Base-by-base conservation (phyloP, 331 rosid species). In the Cydonia oblonga region DNA sequence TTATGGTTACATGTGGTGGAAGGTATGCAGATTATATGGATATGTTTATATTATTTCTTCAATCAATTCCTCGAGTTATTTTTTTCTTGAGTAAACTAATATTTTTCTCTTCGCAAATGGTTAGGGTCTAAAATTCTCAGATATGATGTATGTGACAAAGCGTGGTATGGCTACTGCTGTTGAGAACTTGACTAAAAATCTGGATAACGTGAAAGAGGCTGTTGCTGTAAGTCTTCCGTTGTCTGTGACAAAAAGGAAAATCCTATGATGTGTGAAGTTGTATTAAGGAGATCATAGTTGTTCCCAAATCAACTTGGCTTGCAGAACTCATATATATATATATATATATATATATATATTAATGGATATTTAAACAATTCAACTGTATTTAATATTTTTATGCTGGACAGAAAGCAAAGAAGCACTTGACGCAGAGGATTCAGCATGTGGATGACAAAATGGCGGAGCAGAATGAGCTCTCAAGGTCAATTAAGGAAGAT, bases 1-100 rank as follows among this genome's bases (percentile, higher is more conserved):
- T 62, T 95, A 91, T 68, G 96, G 93, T 57, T 95, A 95, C 89
- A 91, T 95, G 99, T 81, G 96, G 96, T 91, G 90, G 96, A 95
- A 91, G 97, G 99, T 95, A 65, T 32, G 68, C 56, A 2, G 75
- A 64, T 72, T 29, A 29, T 54, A 64, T 65, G 12, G 28, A 22
- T 66, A 25, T 62, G 44, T 26, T 69, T 23, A 56, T 30, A 59
- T 7, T 25, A 73, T 71, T n/a, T 64, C 66, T 19, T 51, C 22
- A 18, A 3, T 51, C 56, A 51, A 53, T 73, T 40, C 24, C 58
- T 70, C 68, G 53, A 11, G 4, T 51, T 29, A 63, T 25, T 14
- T 63, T 38, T 35, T 46, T 61, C 58, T 57, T 46, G 38, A 10
- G 68, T 70, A 59, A 71, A 32, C 57, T 79, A 71, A 78, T 70